These are phyloP conservation scores for Hippophae gyantsensis DNA, from an alignment of 306 rosid species.

Conservation along the genomic window DNA sequence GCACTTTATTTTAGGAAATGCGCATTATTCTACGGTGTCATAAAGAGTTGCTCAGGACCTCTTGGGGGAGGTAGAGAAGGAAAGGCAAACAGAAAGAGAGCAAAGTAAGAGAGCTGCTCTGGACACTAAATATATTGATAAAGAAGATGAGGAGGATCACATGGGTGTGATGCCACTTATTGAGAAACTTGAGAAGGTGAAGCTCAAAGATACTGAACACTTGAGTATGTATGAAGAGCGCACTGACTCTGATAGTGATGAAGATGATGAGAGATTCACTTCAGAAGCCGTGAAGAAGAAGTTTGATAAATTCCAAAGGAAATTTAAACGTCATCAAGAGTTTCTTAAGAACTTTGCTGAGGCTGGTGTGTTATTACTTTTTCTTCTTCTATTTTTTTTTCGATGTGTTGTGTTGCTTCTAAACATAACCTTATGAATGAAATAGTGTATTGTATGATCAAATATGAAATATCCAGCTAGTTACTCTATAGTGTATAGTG, in stretches of 20 bases:
- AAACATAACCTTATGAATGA: too few relatives aligned
- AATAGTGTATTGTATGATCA: too few relatives aligned
- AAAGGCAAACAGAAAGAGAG: slow-evolving; percentile 36
- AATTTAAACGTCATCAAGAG: slow-evolving; percentile 53
- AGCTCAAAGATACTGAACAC: slow-evolving; percentile 26
- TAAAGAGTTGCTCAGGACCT: slow-evolving; percentile 36
- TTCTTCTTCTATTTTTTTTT: not conserved
- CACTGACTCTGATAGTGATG: slow-evolving; percentile 74
- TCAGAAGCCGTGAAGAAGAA: slow-evolving; percentile 34
- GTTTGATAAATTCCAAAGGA: slow-evolving; percentile 43
- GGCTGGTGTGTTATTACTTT: slow-evolving; percentile 2
- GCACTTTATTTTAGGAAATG: slow-evolving; percentile 11
- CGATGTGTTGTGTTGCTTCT: too few relatives aligned
- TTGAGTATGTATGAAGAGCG: slow-evolving; percentile 49
- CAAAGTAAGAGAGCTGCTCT: slow-evolving; percentile 36
- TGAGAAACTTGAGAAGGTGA: slow-evolving; percentile 50
- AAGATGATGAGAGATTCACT: slow-evolving; percentile 45
- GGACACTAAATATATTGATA: slow-evolving; percentile 58
- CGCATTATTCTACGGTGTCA: slow-evolving; percentile 34
- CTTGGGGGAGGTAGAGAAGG: slow-evolving; percentile 51
- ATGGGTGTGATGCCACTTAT: slow-evolving; percentile 58
- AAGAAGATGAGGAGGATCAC: slow-evolving; percentile 45
- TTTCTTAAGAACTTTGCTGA: slow-evolving; percentile 42
- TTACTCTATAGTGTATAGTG: too few relatives aligned
- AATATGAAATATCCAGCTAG: too few relatives aligned